A percentile compares a stretch with the other conserved stretches of the same genome.
phyloP scores from a whole-genome alignment of 441 rosid species.

The Lepidium campestre region DNA sequence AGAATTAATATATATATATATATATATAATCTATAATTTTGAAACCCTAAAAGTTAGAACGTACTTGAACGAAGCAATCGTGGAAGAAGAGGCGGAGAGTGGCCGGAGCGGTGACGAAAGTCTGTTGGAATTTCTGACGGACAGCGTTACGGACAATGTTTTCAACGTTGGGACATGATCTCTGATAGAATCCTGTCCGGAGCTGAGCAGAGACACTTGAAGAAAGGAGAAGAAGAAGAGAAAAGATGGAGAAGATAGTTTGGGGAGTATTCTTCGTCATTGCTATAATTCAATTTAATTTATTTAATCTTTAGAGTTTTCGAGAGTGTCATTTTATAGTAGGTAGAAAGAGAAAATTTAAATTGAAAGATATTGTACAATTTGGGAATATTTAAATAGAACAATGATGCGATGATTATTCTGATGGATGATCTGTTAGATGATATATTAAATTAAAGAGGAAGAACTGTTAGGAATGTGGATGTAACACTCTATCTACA shows the following conservation, averaged over 20 bases:
- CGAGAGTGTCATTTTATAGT: conserved; percentile 13
- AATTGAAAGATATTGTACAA: neutral
- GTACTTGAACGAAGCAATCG: conserved; percentile 65
- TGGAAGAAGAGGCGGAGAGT: conserved; percentile 72
- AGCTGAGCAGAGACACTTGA: conserved; percentile 49
- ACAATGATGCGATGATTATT: conserved; percentile 10
- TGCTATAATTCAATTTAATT: neutral
- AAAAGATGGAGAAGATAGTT: conserved; percentile 15
- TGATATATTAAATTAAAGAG: conserved; percentile 7
- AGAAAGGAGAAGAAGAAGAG: conserved; percentile 21
- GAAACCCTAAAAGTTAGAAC: neutral
- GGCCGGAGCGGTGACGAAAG: conserved; percentile 68
- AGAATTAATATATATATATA: no score
- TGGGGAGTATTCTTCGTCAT: conserved; percentile 24
- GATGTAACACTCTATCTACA: conserved; percentile 24
- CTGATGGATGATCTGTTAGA: conserved; percentile 2
- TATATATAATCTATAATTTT: neutral
- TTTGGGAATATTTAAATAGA: conserved; percentile 7
- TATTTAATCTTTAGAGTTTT: neutral
- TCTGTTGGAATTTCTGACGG: conserved; percentile 54
- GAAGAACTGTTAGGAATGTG: conserved; percentile 28
- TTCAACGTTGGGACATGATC: conserved; percentile 63
- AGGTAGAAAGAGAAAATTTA: neutral
- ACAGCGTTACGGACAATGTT: conserved; percentile 55
- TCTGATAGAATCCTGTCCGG: conserved; percentile 39